Percentiles rank a stretch among this genome's conserved stretches.
Conservation (phyloP, 2,329 filamentous ascomycete species). For the Dactylellina parvicollis region DNA sequence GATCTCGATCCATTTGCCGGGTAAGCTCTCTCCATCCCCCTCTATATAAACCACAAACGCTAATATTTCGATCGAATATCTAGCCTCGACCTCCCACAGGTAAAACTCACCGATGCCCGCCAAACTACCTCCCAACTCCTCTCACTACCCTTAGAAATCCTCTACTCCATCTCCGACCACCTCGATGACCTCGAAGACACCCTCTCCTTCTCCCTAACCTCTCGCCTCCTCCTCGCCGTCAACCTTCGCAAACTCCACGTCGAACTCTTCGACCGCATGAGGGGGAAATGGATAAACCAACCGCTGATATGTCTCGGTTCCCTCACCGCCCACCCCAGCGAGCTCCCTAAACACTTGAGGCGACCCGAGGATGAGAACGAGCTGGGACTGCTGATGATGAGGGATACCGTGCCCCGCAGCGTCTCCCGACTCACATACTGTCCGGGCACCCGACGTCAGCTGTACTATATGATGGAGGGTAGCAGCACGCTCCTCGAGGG, state of each 20-base stretch:
- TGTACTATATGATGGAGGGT: slow-evolving; percentile 10
- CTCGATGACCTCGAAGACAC: slow-evolving; percentile 12
- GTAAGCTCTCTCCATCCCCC: neutral
- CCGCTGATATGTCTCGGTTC: slow-evolving; percentile 29
- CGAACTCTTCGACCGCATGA: slow-evolving; percentile 26
- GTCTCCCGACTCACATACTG: slow-evolving; percentile 3
- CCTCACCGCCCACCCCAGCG: neutral
- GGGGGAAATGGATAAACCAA: slow-evolving; percentile 26
- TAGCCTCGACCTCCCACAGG: slow-evolving; percentile 26
- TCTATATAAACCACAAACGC: neutral
- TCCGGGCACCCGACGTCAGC: neutral
- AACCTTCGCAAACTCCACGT: slow-evolving; percentile 26
- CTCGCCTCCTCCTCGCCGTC: slow-evolving; percentile 15
- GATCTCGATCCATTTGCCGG: slow-evolving; percentile 31
- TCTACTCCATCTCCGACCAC: slow-evolving; percentile 17
- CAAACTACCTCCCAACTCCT: slow-evolving; percentile 21
- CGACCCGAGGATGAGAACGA: too few species aligned
- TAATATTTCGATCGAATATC: neutral
- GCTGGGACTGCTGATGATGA: neutral
- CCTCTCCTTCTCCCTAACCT: slow-evolving; percentile 24
- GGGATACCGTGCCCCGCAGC: neutral
- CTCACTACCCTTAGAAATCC: slow-evolving; percentile 30
- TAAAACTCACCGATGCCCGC: slow-evolving; percentile 4
- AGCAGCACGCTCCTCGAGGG: slow-evolving; percentile 9
- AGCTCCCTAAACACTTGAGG: slow-evolving; percentile 4